phyloP scores from a whole-genome alignment of 2,329 filamentous ascomycete genomes.

The Botrytis galanthina region DNA sequence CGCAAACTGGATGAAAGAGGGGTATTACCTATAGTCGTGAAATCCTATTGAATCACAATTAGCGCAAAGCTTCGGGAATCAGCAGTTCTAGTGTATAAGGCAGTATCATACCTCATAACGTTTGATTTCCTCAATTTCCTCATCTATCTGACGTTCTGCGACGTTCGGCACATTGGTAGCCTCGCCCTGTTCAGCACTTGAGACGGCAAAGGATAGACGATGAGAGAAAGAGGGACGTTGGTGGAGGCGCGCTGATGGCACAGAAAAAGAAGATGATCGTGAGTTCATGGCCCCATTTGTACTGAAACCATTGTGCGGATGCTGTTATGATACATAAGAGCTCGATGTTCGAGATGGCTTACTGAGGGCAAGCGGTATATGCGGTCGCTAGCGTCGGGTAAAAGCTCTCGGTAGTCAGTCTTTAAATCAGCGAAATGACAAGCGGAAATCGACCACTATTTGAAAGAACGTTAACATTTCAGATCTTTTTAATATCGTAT shows the following conservation, averaged over 20 bases:
- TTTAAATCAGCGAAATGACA: too few species aligned
- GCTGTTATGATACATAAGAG: neutral
- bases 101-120: constrained; percentile 70
- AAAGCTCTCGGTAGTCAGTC: neutral
- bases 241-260: constrained; percentile 31
- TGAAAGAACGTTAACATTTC: too few species aligned
- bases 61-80: neutral
- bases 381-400: constrained; percentile 11
- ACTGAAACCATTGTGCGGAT: neutral
- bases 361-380: neutral
- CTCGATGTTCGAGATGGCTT: constrained; percentile 11
- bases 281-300: constrained; percentile 38
- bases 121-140: constrained; percentile 97
- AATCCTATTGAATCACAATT: constrained; percentile 57
- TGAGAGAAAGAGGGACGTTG: constrained; percentile 33
- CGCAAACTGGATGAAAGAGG: constrained; percentile 20
- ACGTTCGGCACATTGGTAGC: constrained; percentile 48
- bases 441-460: too few species aligned
- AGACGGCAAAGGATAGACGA: constrained; percentile 66
- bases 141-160: constrained; percentile 72
- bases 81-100: neutral
- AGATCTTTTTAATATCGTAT: too few species aligned
- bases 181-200: constrained; percentile 62
- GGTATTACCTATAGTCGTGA: constrained; percentile 77
- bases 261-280: constrained; percentile 37